These are phyloP conservation scores for Candida andamanensis DNA, from an alignment of 805 yeast genomes.

Conservation along the genomic window DNA sequence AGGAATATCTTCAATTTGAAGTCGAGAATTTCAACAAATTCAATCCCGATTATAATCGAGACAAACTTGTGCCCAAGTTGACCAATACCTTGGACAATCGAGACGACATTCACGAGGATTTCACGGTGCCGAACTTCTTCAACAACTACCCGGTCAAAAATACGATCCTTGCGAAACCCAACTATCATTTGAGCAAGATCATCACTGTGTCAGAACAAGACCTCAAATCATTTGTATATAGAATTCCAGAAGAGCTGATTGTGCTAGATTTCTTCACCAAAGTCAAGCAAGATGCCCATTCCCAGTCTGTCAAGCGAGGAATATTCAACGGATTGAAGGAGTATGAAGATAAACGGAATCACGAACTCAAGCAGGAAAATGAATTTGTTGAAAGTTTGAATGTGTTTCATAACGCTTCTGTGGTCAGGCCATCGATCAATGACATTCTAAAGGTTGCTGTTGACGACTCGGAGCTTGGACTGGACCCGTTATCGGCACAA, in stretches of 20 bases:
- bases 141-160: constrained; percentile 13
- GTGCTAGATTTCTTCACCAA: constrained; percentile 63
- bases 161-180: constrained; percentile 19
- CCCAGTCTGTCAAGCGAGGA: constrained; percentile 12
- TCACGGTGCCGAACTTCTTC: constrained; percentile 26
- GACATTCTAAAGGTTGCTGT: no score
- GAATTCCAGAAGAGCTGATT: constrained; percentile 64
- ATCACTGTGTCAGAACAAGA: constrained; percentile 15
- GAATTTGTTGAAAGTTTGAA: constrained; percentile 9
- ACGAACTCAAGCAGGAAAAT: constrained; percentile 16
- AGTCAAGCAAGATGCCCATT: constrained; percentile 28
- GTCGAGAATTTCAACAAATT: constrained; percentile 16
- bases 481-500: neutral
- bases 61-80: constrained; percentile 5
- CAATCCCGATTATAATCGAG: constrained; percentile 10
- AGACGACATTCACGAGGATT: constrained; percentile 19
- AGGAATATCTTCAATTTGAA: constrained; percentile 28
- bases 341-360: constrained; percentile 17
- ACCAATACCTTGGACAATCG: constrained; percentile 11
- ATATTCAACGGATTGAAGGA: constrained; percentile 6
- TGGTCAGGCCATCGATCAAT: no score
- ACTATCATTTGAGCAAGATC: constrained; percentile 13
- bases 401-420: constrained; percentile 2
- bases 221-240: constrained; percentile 45
- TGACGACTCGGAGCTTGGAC: constrained; percentile 11